A percentile compares a stretch with the other conserved stretches of the same genome.
These are phyloP conservation scores for Betula pendula DNA, from an alignment of 306 rosid genomes.

Conservation along the genomic window DNA sequence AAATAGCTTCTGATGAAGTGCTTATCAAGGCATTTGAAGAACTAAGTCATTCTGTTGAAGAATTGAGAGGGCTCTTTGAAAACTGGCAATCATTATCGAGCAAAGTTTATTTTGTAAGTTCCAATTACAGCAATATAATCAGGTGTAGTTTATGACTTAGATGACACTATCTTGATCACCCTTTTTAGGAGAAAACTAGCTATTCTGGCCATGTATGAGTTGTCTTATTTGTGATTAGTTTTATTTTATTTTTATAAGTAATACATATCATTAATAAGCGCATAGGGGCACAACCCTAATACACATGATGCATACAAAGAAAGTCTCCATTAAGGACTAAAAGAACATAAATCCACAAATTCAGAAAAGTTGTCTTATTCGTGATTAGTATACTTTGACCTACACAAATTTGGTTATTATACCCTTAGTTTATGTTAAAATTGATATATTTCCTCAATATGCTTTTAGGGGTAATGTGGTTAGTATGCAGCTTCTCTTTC, in stretches of 20 bases:
- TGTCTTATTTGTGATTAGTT: slow-evolving; percentile 21
- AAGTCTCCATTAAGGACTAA: too few relatives aligned
- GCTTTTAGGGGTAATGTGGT: background rate
- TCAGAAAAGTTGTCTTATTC: too few relatives aligned
- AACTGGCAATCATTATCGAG: slow-evolving; percentile 81
- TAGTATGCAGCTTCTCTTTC: background rate
- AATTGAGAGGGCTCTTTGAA: slow-evolving; percentile 69
- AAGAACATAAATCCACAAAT: too few relatives aligned
- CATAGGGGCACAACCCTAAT: too few relatives aligned
- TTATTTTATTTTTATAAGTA: background rate
- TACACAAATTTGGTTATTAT: too few relatives aligned
- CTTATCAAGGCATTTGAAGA: slow-evolving; percentile 66
- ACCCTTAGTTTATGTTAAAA: background rate
- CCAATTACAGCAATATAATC: slow-evolving; percentile 12
- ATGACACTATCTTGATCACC: slow-evolving; percentile 6
- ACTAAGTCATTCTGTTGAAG: slow-evolving; percentile 61
- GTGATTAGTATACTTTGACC: too few relatives aligned
- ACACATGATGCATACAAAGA: too few relatives aligned
- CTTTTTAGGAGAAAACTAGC: slow-evolving; percentile 14
- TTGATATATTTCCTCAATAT: background rate
- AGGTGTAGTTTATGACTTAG: slow-evolving; percentile 15
- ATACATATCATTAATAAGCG: too few relatives aligned
- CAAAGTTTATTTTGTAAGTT: slow-evolving; percentile 92
- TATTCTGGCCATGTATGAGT: slow-evolving; percentile 22
- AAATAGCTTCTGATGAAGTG: slow-evolving; percentile 63